Percentiles rank a stretch among this genome's conserved stretches.
Evolutionary conservation across 2,329 filamentous ascomycete species (phyloP).

Genomic region (Pseudopyricularia cyperi): DNA sequence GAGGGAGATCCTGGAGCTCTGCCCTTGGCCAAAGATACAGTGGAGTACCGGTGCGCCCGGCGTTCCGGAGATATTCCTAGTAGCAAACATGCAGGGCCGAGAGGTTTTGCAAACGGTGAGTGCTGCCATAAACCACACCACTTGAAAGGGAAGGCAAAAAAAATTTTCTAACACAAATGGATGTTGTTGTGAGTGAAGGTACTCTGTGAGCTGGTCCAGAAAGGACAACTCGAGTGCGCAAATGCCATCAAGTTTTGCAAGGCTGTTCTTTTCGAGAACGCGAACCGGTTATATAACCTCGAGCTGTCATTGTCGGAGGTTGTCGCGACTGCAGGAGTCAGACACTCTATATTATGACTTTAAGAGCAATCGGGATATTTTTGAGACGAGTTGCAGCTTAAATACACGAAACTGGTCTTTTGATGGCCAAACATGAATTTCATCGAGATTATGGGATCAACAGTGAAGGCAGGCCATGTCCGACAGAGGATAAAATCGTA

Average conservation of each 20-base stretch:
- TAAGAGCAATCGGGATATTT: no score
- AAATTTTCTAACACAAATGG: background rate
- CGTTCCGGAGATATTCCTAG: slow-evolving; percentile 64
- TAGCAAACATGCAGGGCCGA: slow-evolving; percentile 60
- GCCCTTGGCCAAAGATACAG: slow-evolving; percentile 60
- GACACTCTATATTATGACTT: no score
- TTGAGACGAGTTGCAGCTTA: no score
- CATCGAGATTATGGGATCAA: no score
- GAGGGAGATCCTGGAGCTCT: slow-evolving; percentile 61
- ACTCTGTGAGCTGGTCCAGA: slow-evolving; percentile 52
- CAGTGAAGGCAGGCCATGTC: no score
- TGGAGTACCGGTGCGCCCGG: slow-evolving; percentile 75
- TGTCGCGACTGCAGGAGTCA: no score
- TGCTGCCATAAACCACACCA: background rate
- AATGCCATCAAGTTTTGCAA: slow-evolving; percentile 53
- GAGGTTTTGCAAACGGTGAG: slow-evolving; percentile 54
- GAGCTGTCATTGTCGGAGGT: slow-evolving; percentile 27
- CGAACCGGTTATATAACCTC: slow-evolving; percentile 62
- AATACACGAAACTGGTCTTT: no score
- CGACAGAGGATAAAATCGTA: no score
- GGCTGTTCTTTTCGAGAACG: slow-evolving; percentile 63
- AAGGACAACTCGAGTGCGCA: slow-evolving; percentile 43
- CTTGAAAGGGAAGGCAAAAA: background rate
- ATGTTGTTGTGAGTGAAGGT: slow-evolving; percentile 35
- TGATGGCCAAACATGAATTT: no score